These are phyloP conservation scores for Aspergillus quadrilineatus DNA, from an alignment of 2,329 filamentous ascomycete genomes.

Conservation along the genomic window DNA sequence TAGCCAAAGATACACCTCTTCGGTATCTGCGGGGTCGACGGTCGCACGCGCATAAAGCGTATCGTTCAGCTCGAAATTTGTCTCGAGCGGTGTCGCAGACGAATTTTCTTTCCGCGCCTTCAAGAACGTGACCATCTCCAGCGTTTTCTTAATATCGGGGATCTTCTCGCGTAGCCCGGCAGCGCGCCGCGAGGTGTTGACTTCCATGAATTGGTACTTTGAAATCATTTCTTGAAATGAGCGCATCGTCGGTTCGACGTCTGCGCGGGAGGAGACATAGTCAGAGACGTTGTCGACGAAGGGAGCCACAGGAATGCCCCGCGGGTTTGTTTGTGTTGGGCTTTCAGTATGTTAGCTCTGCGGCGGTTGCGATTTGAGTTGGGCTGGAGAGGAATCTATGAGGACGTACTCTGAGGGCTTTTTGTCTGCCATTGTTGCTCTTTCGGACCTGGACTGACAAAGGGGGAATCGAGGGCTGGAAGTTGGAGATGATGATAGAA, in stretches of 20 bases:
- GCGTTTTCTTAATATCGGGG: constrained; percentile 92
- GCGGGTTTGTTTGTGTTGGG: constrained; percentile 42
- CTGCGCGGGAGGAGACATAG: constrained; percentile 47
- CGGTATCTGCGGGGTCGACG: constrained; percentile 66
- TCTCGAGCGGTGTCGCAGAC: constrained; percentile 63
- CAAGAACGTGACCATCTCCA: constrained; percentile 86
- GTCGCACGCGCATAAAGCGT: constrained; percentile 88
- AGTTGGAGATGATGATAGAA: constrained; percentile 1
- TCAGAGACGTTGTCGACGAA: constrained; percentile 49
- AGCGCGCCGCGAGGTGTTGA: constrained; percentile 82
- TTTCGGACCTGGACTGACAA: neutral
- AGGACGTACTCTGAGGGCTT: constrained; percentile 28
- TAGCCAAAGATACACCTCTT: constrained; percentile 97
- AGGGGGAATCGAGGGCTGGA: constrained; percentile 3
- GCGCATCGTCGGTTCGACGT: constrained; percentile 47
- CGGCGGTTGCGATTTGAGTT: neutral
- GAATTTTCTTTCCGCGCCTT: constrained; percentile 65
- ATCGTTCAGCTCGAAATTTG: constrained; percentile 94
- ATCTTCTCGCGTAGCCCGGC: constrained; percentile 88
- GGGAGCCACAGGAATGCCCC: constrained; percentile 48
- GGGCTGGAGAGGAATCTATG: neutral
- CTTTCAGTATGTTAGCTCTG: constrained; percentile 15
- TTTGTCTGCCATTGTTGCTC: constrained; percentile 33
- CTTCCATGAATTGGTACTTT: constrained; percentile 99
- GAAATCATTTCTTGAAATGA: constrained; percentile 58